phyloP scores from a whole-genome alignment of 331 rosid genomes.

The Prunus yedoensis region DNA sequence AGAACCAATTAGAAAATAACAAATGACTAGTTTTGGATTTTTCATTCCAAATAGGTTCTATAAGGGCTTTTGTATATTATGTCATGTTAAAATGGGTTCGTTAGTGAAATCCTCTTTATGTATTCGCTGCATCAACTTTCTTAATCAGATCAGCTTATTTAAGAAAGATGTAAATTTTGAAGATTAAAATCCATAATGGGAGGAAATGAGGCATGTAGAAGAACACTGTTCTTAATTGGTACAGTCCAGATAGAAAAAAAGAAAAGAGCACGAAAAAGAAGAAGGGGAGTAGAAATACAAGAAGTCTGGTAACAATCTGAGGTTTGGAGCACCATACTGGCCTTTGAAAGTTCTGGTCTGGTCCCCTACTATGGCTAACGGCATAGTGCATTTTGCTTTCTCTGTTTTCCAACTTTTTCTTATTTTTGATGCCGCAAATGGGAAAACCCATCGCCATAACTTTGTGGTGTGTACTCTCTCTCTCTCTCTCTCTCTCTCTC shows the following conservation, averaged over 20 bases:
- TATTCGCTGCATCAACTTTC: too few relatives aligned
- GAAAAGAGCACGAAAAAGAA: not conserved
- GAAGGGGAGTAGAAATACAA: not conserved
- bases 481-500: not conserved
- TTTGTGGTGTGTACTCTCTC: slow-evolving; percentile 9
- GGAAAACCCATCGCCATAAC: slow-evolving; percentile 15
- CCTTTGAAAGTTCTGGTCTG: not conserved
- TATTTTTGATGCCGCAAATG: slow-evolving; percentile 8
- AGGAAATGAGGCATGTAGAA: not conserved
- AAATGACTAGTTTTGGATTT: too few relatives aligned
- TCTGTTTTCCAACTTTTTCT: not conserved
- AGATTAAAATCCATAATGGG: not conserved
- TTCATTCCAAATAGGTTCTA: too few relatives aligned
- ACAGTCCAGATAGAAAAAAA: not conserved
- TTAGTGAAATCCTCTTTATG: too few relatives aligned
- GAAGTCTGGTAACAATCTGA: not conserved
- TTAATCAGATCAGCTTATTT: not conserved
- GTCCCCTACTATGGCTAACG: not conserved
- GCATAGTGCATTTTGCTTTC: not conserved
- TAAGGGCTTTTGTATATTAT: too few relatives aligned
- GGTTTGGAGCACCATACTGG: not conserved
- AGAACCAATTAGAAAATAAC: too few relatives aligned
- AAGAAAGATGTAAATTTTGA: not conserved
- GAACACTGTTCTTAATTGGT: not conserved
- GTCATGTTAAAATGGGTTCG: too few relatives aligned